phyloP scores from a whole-genome alignment of 1,284 basidiomycete species.

The Ustilago shanxiensis region DNA sequence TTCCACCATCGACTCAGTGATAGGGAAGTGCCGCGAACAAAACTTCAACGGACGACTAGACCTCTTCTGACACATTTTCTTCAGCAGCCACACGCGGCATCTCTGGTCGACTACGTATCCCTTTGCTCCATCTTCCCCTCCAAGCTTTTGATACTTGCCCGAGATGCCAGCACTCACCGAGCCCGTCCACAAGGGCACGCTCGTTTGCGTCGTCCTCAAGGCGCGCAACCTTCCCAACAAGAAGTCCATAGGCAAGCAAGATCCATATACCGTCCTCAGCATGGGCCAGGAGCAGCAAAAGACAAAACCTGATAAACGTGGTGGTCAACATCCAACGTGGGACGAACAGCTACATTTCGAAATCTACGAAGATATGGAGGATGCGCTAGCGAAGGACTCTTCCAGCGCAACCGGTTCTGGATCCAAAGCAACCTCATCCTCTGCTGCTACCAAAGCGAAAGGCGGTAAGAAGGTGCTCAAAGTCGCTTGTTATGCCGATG shows the following conservation, averaged over 20 bases:
- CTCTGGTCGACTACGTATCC: background rate
- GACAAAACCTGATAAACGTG: conserved; percentile 83
- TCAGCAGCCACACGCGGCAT: background rate
- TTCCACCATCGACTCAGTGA: background rate
- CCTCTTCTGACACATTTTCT: background rate
- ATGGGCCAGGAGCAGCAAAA: conserved; percentile 79
- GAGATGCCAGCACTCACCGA: conserved; percentile 40
- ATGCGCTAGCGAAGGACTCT: conserved; percentile 73
- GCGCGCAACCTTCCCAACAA: conserved; percentile 76
- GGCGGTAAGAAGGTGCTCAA: conserved; percentile 83
- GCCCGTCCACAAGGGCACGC: conserved; percentile 76
- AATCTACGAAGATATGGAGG: conserved; percentile 83
- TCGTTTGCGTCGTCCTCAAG: conserved; percentile 93
- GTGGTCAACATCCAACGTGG: conserved; percentile 98
- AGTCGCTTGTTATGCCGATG: conserved; percentile 92
- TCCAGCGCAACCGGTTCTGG: conserved; percentile 25
- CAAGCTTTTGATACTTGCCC: conserved; percentile 2
- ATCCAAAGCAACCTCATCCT: conserved; percentile 28
- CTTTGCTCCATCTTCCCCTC: background rate
- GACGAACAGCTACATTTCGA: conserved; percentile 97
- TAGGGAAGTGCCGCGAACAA: conserved; percentile 14
- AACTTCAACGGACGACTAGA: too few relatives aligned
- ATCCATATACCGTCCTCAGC: conserved; percentile 88
- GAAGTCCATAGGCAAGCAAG: conserved; percentile 82
- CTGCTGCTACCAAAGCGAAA: conserved; percentile 72